Evolutionary conservation across 1,284 basidiomycete genomes (phyloP).

Genomic region (Fomitopsis pinicola): DNA sequence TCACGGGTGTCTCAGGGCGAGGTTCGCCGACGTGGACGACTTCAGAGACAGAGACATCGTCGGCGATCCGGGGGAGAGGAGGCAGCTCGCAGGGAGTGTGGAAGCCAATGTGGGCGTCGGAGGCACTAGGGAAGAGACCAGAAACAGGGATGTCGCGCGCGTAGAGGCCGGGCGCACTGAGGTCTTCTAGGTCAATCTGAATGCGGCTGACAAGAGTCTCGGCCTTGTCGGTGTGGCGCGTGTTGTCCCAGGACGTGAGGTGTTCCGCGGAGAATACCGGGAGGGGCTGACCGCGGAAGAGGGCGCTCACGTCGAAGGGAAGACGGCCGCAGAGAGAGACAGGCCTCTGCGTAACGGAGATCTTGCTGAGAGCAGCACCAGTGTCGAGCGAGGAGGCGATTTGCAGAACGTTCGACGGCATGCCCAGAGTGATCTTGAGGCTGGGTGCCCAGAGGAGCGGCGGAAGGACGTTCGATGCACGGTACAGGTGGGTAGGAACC

Average conservation of each 20-base stretch:
- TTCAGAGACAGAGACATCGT: neutral
- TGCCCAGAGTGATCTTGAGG: neutral
- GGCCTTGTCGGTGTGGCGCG: neutral
- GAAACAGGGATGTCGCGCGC: neutral
- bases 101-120: neutral
- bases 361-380: neutral
- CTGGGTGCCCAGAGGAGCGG: neutral
- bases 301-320: neutral
- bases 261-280: neutral
- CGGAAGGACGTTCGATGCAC: neutral
- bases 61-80: neutral
- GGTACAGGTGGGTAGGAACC: neutral
- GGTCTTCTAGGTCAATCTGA: neutral
- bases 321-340: neutral
- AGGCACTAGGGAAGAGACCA: neutral
- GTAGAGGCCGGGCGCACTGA: neutral
- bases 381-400: neutral
- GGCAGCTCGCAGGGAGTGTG: neutral
- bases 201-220: neutral
- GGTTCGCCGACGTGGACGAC: neutral
- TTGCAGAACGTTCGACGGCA: too few species aligned
- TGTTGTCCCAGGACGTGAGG: neutral
- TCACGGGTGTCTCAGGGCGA: neutral
- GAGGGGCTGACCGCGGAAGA: neutral
- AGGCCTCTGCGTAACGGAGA: neutral